These are phyloP conservation scores for Blastobotrys mokoenaii DNA, from an alignment of 805 yeast genomes.

Conservation along the genomic window DNA sequence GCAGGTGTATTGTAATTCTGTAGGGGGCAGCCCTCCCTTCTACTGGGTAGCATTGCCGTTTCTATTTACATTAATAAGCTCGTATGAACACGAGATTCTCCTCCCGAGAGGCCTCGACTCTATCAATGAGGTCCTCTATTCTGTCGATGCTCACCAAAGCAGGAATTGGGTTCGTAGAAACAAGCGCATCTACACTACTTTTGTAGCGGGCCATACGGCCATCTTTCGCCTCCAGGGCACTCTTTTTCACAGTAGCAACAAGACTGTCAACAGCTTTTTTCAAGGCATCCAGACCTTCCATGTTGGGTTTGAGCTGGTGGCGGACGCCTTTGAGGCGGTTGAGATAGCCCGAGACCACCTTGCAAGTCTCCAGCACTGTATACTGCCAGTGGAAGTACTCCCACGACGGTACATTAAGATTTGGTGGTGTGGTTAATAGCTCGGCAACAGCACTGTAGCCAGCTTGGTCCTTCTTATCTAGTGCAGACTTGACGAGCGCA, in stretches of 20 bases:
- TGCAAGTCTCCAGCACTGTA: constrained; percentile 22
- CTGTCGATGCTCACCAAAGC: too few species aligned
- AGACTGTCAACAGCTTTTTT: neutral
- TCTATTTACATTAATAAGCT: neutral
- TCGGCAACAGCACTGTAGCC: constrained; percentile 5
- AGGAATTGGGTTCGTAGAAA: neutral
- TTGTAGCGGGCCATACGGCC: constrained; percentile 4
- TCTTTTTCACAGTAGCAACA: constrained; percentile 5
- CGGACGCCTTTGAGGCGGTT: constrained; percentile 11
- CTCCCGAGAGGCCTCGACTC: constrained; percentile 15
- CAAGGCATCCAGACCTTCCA: constrained; percentile 4
- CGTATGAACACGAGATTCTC: constrained; percentile 1
- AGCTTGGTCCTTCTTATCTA: constrained; percentile 1
- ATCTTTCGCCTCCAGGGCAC: constrained; percentile 14
- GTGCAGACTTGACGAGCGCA: constrained; percentile 12
- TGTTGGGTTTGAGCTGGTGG: constrained; percentile 11
- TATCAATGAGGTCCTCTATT: too few species aligned
- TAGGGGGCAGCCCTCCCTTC: too few species aligned
- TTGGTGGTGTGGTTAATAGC: neutral
- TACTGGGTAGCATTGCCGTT: too few species aligned
- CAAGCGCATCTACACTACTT: constrained; percentile 7
- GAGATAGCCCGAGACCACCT: constrained; percentile 10
- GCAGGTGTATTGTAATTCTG: too few species aligned
- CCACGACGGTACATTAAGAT: constrained; percentile 16
- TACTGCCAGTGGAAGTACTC: constrained; percentile 20